phyloP scores from a whole-genome alignment of 2,329 filamentous ascomycete genomes.

The Scleromitrula shiraiana region DNA sequence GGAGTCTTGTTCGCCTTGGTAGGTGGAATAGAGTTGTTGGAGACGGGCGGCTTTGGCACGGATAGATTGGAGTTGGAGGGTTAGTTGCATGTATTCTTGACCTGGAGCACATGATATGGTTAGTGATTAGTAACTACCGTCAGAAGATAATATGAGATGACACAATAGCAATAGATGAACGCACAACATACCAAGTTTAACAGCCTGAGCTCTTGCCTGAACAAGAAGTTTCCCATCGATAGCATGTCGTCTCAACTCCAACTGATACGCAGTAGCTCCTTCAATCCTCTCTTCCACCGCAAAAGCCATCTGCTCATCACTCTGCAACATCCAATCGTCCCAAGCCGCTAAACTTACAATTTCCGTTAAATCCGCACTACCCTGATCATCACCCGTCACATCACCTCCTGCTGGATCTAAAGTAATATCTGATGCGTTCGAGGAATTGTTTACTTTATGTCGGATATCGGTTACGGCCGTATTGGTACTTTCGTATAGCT shows the following conservation, averaged over 20 bases:
- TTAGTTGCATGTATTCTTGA: background rate
- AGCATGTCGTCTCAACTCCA: background rate
- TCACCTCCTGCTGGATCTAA: background rate
- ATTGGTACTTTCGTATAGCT: background rate
- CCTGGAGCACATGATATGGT: background rate
- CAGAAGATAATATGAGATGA: no score
- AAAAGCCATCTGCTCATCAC: background rate
- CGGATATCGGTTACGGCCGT: background rate
- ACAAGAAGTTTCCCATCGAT: background rate
- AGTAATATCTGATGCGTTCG: background rate
- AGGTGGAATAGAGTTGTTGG: background rate
- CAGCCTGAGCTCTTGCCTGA: background rate
- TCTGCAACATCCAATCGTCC: background rate
- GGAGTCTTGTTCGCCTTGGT: background rate
- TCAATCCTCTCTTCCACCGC: background rate
- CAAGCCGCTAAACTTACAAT: background rate
- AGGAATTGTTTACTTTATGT: no score
- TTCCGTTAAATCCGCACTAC: background rate
- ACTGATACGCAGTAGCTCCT: background rate
- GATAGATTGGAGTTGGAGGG: background rate
- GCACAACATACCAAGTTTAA: background rate
- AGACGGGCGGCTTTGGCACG: background rate
- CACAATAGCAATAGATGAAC: no score
- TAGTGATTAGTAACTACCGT: no score
- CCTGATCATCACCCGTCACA: background rate